These are phyloP conservation scores for Aphanocladium album DNA, from an alignment of 2,329 filamentous ascomycete genomes.

Conservation along the genomic window DNA sequence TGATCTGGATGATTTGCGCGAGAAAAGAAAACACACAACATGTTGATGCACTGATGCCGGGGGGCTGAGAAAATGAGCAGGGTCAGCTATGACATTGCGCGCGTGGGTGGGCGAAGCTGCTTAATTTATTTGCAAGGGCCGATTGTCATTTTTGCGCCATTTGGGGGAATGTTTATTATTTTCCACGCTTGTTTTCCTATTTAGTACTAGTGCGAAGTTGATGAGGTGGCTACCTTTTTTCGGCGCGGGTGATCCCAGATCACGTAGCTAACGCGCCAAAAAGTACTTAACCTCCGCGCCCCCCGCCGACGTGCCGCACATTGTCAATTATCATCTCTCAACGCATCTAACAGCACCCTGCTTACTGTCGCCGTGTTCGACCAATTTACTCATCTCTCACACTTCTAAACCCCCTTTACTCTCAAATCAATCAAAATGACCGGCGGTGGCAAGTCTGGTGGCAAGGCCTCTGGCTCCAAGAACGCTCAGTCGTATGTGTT, in stretches of 20 bases:
- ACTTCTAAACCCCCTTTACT: conserved; percentile 25
- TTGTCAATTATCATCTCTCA: conserved; percentile 35
- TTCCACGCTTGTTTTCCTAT: conserved; percentile 27
- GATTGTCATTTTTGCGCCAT: background rate
- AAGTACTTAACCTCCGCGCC: conserved; percentile 52
- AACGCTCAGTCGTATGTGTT: conserved; percentile 93
- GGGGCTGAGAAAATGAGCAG: background rate
- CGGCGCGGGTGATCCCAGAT: conserved; percentile 45
- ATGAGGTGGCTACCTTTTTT: conserved; percentile 20
- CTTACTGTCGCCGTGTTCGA: conserved; percentile 14
- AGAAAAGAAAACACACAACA: background rate
- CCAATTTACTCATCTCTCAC: conserved; percentile 14
- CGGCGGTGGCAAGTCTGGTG: conserved; percentile 99
- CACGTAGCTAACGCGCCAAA: conserved; percentile 41
- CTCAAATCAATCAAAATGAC: conserved; percentile 77
- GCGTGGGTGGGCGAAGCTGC: background rate
- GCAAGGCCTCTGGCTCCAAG: conserved; percentile 99
- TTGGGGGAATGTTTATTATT: conserved; percentile 22
- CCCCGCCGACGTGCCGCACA: conserved; percentile 38
- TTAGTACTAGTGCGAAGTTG: conserved; percentile 27
- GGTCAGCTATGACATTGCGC: background rate
- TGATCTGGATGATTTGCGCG: background rate
- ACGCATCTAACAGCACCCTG: conserved; percentile 24
- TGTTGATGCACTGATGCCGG: background rate
- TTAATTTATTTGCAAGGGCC: conserved; percentile 7